A percentile compares a stretch with the other conserved stretches of the same genome.
phyloP scores from a whole-genome alignment of 225 moss, liverwort and hornwort genomes.

The Bryum argenteum region DNA sequence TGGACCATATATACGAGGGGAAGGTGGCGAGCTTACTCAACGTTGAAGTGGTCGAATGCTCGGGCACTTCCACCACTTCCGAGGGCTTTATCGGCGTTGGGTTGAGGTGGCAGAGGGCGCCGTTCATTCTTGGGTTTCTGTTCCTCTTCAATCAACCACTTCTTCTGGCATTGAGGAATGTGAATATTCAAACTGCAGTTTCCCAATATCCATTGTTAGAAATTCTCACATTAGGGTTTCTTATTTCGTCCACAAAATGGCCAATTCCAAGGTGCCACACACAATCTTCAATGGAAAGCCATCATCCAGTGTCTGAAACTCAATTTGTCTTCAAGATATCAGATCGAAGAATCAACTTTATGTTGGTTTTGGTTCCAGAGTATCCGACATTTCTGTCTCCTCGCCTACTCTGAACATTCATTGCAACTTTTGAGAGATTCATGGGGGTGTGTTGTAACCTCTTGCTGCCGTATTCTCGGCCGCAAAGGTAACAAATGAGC shows the following conservation, averaged over 20 bases:
- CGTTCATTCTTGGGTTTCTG: constrained; percentile 65
- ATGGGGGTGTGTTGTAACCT: constrained; percentile 44
- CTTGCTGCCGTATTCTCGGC: constrained; percentile 76
- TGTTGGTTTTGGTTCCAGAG: background rate
- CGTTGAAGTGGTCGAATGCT: constrained; percentile 64
- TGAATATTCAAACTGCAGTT: constrained; percentile 66
- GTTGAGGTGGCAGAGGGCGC: constrained; percentile 65
- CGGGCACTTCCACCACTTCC: constrained; percentile 44
- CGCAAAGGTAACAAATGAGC: constrained; percentile 86
- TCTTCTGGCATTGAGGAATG: constrained; percentile 76
- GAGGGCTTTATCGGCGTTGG: constrained; percentile 47
- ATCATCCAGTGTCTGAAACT: no score
- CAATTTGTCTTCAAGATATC: no score
- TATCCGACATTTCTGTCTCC: background rate
- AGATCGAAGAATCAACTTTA: background rate
- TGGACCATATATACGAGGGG: no score
- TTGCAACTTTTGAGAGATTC: background rate
- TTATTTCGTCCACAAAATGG: background rate
- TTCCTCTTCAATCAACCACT: constrained; percentile 71
- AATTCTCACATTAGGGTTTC: constrained; percentile 5
- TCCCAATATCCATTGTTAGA: constrained; percentile 3
- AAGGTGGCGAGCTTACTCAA: constrained; percentile 56
- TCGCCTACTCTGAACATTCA: background rate
- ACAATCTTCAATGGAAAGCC: background rate
- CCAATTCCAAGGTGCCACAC: background rate